A percentile compares a stretch with the other conserved stretches of the same genome.
Conservation (phyloP, 116 monocot species). For the Dioscorea cayenensis region DNA sequence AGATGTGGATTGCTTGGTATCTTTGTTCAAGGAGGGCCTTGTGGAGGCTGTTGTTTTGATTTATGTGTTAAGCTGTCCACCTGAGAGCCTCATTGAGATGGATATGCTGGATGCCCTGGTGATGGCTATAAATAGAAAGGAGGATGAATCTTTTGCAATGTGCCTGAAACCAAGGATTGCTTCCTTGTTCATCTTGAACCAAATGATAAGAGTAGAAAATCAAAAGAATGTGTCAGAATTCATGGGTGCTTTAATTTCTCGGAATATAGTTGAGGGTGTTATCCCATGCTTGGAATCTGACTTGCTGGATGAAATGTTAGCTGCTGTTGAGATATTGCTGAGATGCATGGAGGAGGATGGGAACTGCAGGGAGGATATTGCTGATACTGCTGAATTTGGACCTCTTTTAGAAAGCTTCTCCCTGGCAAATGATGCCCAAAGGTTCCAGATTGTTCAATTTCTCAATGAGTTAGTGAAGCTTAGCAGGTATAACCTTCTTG, state of each 20-base stretch:
- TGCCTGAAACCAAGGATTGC: slow-evolving; percentile 39
- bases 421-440: slow-evolving; percentile 19
- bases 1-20: slow-evolving; percentile 56
- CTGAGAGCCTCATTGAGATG: slow-evolving; percentile 39
- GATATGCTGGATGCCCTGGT: slow-evolving; percentile 40
- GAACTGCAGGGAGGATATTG: slow-evolving; percentile 33
- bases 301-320: slow-evolving; percentile 31
- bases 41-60: slow-evolving; percentile 34
- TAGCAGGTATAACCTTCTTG: slow-evolving; percentile 21
- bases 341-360: slow-evolving; percentile 49
- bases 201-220: slow-evolving; percentile 23
- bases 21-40: slow-evolving; percentile 55
- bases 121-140: slow-evolving; percentile 16
- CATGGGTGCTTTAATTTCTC: slow-evolving; percentile 21
- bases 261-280: slow-evolving; percentile 23
- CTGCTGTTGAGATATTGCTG: slow-evolving; percentile 39
- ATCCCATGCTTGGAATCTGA: slow-evolving; percentile 30
- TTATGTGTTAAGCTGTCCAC: slow-evolving; percentile 26
- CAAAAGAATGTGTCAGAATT: slow-evolving; percentile 4
- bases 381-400: slow-evolving; percentile 25
- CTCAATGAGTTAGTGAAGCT: slow-evolving; percentile 45
- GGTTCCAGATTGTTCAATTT: slow-evolving; percentile 35
- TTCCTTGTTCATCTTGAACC: slow-evolving; percentile 33
- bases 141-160: slow-evolving; percentile 20
- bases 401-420: slow-evolving; percentile 37